These are phyloP conservation scores for Blepharisma stoltei DNA, from an alignment of 73 alveolate species.

Conservation along the genomic window DNA sequence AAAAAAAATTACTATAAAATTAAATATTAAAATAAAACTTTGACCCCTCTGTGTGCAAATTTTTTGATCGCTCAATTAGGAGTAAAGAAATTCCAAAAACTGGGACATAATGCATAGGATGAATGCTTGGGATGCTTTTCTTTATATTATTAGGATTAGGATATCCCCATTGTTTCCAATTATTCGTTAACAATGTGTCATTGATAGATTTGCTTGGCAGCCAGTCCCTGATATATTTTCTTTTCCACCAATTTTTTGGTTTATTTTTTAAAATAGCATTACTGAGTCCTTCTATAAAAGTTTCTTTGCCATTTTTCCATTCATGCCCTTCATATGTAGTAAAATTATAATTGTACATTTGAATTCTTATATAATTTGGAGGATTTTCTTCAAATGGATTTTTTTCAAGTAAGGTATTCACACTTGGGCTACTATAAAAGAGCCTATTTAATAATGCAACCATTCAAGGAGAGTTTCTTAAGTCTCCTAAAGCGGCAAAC, in stretches of 20 bases:
- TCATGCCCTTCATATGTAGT: conserved; percentile 22
- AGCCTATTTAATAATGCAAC: conserved; percentile 38
- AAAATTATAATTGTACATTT: conserved; percentile 44
- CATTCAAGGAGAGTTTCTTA: conserved; percentile 32
- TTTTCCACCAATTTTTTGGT: conserved; percentile 43
- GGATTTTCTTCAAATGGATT: conserved; percentile 61
- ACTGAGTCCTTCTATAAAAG: no score
- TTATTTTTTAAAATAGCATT: neutral
- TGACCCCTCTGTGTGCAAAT: no score
- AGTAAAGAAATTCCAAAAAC: neutral
- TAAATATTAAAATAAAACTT: no score
- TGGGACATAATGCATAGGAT: conserved; percentile 1
- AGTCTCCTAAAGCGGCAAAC: conserved; percentile 65
- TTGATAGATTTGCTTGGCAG: neutral
- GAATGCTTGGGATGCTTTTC: neutral
- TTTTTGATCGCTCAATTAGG: no score
- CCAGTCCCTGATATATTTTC: conserved; percentile 30
- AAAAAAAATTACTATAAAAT: no score
- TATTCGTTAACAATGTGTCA: conserved; percentile 3
- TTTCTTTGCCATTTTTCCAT: no score
- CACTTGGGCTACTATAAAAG: conserved; percentile 36
- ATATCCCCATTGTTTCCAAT: conserved; percentile 33
- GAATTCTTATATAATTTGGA: conserved; percentile 54
- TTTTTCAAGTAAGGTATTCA: conserved; percentile 5
- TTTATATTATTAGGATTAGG: neutral